A percentile compares a stretch with the other conserved stretches of the same genome.
These are phyloP conservation scores for Cardamine chenopodiifolia DNA, from an alignment of 345 rosid species.

Conservation along the genomic window DNA sequence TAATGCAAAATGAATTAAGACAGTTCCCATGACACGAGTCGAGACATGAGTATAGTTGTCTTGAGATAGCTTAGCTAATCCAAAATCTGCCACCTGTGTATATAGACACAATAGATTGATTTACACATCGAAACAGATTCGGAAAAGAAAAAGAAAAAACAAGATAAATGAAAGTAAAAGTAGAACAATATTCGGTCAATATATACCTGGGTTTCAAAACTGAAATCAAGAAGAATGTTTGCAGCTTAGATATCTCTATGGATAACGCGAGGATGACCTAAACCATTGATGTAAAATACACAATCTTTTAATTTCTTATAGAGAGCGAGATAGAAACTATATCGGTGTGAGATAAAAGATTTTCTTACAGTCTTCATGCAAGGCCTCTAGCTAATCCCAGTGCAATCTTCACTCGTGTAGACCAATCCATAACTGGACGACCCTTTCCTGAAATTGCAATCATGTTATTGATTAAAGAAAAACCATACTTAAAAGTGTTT, in stretches of 20 bases:
- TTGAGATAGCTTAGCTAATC: conserved; percentile 83
- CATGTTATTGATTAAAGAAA: conserved; percentile 9
- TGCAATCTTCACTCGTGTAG: conserved; percentile 74
- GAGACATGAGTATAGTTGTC: conserved; percentile 90
- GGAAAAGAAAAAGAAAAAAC: not conserved
- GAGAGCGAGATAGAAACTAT: conserved; percentile 6
- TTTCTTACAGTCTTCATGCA: conserved; percentile 93
- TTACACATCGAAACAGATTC: not conserved
- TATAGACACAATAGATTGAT: not conserved
- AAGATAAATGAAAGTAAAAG: not conserved
- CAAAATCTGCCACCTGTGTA: conserved; percentile 91
- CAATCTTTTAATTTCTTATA: not conserved
- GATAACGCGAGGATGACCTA: conserved; percentile 89
- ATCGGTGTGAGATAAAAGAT: not conserved
- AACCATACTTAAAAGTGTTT: not conserved
- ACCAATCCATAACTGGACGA: conserved; percentile 70
- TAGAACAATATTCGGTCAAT: not conserved
- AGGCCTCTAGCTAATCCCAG: conserved; percentile 92
- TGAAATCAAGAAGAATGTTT: conserved; percentile 79
- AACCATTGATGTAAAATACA: conserved; percentile 6
- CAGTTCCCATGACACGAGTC: conserved; percentile 88
- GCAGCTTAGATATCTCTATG: conserved; percentile 91
- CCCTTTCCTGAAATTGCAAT: conserved; percentile 54
- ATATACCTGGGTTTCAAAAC: conserved; percentile 74
- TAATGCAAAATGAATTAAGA: not conserved